Conservation (phyloP, 208 protist genomes). For the Wallacemonas sp. region DNA sequence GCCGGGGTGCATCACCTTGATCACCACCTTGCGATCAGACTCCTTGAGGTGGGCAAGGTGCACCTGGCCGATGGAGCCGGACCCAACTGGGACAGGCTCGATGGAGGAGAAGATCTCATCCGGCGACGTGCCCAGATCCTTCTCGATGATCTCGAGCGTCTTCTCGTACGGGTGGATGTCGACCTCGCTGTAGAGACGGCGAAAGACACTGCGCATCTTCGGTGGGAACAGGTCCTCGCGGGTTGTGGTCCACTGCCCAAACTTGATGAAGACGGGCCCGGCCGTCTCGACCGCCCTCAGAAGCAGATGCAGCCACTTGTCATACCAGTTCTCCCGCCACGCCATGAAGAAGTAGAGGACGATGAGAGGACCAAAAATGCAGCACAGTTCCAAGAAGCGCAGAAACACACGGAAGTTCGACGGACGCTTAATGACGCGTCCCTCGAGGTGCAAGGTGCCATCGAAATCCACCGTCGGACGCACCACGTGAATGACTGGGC, state of each 20-base stretch:
- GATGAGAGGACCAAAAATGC: constrained; percentile 75
- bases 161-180: constrained; percentile 69
- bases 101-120: constrained; percentile 69
- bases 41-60: constrained; percentile 76
- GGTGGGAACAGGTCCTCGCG: constrained; percentile 86
- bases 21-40: constrained; percentile 62
- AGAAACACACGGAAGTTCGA: constrained; percentile 33
- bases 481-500: constrained; percentile 49
- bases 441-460: constrained; percentile 71
- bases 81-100: constrained; percentile 70
- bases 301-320: constrained; percentile 70
- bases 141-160: constrained; percentile 67
- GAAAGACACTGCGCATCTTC: constrained; percentile 77
- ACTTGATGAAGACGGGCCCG: constrained; percentile 90
- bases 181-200: constrained; percentile 80
- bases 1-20: constrained; percentile 91
- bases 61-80: constrained; percentile 92
- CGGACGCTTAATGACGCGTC: constrained; percentile 43
- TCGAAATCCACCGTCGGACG: constrained; percentile 61
- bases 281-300: constrained; percentile 74
- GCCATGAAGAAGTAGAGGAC: constrained; percentile 80
- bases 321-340: constrained; percentile 46
- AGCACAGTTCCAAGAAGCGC: constrained; percentile 57
- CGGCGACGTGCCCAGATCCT: constrained; percentile 73
- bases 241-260: constrained; percentile 91